Conservation (phyloP, 495 filamentous ascomycete genomes). For the Penicillium goetzii region DNA sequence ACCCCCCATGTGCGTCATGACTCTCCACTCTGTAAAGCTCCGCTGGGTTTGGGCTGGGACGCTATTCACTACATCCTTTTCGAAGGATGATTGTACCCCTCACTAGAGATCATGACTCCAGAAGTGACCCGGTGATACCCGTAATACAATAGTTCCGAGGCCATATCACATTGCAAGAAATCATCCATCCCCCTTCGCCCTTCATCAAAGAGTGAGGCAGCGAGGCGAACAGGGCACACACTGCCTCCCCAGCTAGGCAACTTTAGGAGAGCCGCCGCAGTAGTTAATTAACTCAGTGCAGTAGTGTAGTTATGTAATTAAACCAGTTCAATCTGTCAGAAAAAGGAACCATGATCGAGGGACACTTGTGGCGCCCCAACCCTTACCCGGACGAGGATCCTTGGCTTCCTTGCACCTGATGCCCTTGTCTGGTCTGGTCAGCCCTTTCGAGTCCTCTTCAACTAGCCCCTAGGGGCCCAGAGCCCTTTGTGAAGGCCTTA, state of each 20-base stretch:
- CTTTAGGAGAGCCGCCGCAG: slow-evolving; percentile 5
- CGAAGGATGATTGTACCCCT: background rate
- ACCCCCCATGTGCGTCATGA: slow-evolving; percentile 29
- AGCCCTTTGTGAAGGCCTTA: background rate
- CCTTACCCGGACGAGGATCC: background rate
- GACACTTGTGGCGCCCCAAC: background rate
- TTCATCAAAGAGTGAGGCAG: background rate
- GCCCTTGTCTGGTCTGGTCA: slow-evolving; percentile 3
- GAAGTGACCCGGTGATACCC: background rate
- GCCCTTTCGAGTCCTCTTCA: background rate
- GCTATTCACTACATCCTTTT: background rate
- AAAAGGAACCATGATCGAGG: background rate
- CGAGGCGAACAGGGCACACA: slow-evolving; percentile 6
- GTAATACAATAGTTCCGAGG: background rate
- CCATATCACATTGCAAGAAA: background rate
- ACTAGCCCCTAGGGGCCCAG: background rate
- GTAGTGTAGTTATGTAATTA: background rate
- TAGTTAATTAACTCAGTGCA: background rate
- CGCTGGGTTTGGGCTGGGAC: slow-evolving; percentile 22
- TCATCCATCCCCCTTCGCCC: background rate
- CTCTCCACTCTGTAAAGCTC: slow-evolving; percentile 33
- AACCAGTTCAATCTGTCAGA: background rate
- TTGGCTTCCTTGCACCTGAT: background rate
- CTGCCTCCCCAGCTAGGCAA: slow-evolving; percentile 5
- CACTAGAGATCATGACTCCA: background rate